Evolutionary conservation across 257 asterid species (phyloP).

Genomic region (Gentiana macrophylla): DNA sequence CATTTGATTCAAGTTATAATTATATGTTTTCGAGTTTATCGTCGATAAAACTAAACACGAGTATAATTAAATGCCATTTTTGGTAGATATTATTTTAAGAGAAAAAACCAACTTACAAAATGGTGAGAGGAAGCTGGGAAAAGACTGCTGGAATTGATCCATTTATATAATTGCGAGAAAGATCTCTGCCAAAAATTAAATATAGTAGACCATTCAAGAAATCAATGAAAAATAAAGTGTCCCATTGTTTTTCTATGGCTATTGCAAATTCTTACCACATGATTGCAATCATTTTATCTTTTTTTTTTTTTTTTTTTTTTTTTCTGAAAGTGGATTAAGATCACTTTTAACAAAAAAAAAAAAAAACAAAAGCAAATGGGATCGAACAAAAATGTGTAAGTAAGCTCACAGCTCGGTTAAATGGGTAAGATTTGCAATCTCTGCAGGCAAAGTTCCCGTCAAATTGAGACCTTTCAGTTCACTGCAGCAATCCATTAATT

Average conservation of each 20-base stretch:
- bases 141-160: conserved; percentile 61
- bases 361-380: too few species aligned
- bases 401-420: conserved; percentile 53
- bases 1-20: conserved; percentile 4
- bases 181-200: conserved; percentile 48
- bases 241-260: too few species aligned
- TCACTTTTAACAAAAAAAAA: too few species aligned
- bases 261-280: too few species aligned
- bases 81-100: not conserved
- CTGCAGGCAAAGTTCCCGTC: conserved; percentile 64
- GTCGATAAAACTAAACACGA: too few species aligned
- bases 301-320: too few species aligned
- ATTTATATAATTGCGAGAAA: conserved; percentile 56
- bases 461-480: conserved; percentile 52
- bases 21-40: too few species aligned
- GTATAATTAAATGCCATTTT: too few species aligned
- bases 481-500: conserved; percentile 21
- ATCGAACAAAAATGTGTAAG: not conserved
- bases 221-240: too few species aligned
- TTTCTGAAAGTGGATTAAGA: too few species aligned
- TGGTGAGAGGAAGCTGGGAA: conserved; percentile 36
- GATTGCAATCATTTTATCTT: too few species aligned
- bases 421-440: conserved; percentile 42
- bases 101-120: conserved; percentile 35
- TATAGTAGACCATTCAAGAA: too few species aligned